These are phyloP conservation scores for Zymoseptoria crescenta DNA, from an alignment of 2,329 filamentous ascomycete genomes.

Conservation along the genomic window DNA sequence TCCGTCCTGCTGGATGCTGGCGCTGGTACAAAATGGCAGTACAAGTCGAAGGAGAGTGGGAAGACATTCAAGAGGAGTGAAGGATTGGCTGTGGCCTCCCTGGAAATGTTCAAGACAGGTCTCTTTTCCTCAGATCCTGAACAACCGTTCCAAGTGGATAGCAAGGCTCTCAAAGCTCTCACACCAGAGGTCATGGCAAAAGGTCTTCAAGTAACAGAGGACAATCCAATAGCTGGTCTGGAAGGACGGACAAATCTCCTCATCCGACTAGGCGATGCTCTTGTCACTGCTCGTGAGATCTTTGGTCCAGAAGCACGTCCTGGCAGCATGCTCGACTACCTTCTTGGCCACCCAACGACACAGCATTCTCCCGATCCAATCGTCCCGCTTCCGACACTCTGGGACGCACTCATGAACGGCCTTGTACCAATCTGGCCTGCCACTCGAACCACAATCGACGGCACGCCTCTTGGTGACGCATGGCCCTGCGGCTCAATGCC, in stretches of 20 bases:
- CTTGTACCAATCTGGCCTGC: constrained; percentile 81
- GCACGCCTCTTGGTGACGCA: constrained; percentile 80
- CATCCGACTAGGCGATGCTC: constrained; percentile 63
- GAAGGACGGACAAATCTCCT: constrained; percentile 78
- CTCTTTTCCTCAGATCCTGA: constrained; percentile 73
- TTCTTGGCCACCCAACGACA: constrained; percentile 85
- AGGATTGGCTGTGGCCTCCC: constrained; percentile 67
- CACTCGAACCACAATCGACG: constrained; percentile 79
- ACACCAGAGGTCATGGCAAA: constrained; percentile 67
- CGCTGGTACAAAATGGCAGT: constrained; percentile 83
- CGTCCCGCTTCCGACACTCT: constrained; percentile 77
- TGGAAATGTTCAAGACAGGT: constrained; percentile 92
- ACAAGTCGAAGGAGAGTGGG: constrained; percentile 84
- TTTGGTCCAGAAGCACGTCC: constrained; percentile 80
- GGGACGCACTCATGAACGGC: constrained; percentile 83
- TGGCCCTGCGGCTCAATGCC: constrained; percentile 88
- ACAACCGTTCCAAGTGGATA: constrained; percentile 87
- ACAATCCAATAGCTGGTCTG: constrained; percentile 75
- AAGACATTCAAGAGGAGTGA: constrained; percentile 78
- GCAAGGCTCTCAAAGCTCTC: constrained; percentile 64
- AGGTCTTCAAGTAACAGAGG: constrained; percentile 74
- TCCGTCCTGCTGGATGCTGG: constrained; percentile 82
- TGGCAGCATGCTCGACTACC: constrained; percentile 91
- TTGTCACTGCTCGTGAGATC: constrained; percentile 65
- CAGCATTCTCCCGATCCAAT: constrained; percentile 83